Percentiles rank a stretch among this genome's conserved stretches.
Conservation (phyloP, 345 rosid species). For the Citrus glauca region DNA sequence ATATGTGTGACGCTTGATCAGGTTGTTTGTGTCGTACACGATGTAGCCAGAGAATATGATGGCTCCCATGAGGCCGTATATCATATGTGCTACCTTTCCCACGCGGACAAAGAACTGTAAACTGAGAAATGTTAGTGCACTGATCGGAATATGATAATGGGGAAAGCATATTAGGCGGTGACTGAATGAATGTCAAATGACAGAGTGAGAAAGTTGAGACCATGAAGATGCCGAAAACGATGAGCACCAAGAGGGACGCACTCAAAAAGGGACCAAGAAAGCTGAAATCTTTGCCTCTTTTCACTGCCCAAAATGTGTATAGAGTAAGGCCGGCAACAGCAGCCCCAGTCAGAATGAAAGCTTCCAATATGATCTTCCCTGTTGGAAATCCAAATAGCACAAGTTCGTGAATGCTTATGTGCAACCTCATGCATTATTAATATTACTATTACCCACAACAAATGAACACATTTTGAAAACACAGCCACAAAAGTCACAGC, state of each 20-base stretch:
- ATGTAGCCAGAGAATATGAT: conserved; percentile 52
- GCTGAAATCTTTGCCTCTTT: conserved; percentile 57
- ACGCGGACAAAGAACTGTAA: conserved; percentile 37
- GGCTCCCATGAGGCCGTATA: conserved; percentile 41
- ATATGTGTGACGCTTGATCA: conserved; percentile 54
- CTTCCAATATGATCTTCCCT: conserved; percentile 59
- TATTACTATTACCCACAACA: too few relatives aligned
- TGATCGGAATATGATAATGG: background rate
- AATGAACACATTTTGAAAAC: background rate
- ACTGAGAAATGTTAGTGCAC: background rate
- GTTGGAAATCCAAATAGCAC: conserved; percentile 6
- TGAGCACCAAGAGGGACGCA: conserved; percentile 40
- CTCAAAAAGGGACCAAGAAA: conserved; percentile 68
- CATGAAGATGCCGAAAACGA: conserved; percentile 51
- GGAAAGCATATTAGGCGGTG: background rate
- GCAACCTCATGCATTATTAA: too few relatives aligned
- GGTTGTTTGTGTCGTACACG: conserved; percentile 47
- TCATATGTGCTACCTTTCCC: conserved; percentile 40
- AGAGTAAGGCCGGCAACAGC: conserved; percentile 55
- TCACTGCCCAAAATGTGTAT: conserved; percentile 74
- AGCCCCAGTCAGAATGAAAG: conserved; percentile 48
- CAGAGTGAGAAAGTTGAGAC: conserved; percentile 4
- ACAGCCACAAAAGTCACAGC: background rate
- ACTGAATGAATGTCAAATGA: background rate
- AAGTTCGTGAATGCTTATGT: background rate